These are phyloP conservation scores for Pyrenula aspistea DNA, from an alignment of 495 filamentous ascomycete species.

Conservation along the genomic window DNA sequence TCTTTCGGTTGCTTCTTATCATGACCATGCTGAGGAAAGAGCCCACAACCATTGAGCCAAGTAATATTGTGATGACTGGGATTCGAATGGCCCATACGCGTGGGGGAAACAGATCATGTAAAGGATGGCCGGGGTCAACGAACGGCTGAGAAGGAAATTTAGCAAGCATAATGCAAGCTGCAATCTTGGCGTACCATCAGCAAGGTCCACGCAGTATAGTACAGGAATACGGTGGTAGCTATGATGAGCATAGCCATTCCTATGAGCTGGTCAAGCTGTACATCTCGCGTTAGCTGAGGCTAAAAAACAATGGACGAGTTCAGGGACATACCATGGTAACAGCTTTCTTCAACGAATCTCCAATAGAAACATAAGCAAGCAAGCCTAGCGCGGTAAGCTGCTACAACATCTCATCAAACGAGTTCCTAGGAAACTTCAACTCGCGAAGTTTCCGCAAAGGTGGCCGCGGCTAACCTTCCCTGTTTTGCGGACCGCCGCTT, in stretches of 20 bases:
- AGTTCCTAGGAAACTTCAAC: too few species aligned
- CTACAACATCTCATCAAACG: too few species aligned
- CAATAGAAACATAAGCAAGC: constrained; percentile 2
- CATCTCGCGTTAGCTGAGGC: not conserved
- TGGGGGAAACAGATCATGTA: constrained; percentile 91
- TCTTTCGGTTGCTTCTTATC: constrained; percentile 97
- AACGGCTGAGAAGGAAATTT: constrained; percentile 76
- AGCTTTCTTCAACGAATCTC: constrained; percentile 7
- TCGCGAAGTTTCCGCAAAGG: too few species aligned
- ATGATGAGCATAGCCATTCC: constrained; percentile 96
- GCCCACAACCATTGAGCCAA: constrained; percentile 88
- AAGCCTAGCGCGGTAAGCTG: too few species aligned
- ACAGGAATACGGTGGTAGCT: constrained; percentile 91
- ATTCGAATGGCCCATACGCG: constrained; percentile 98
- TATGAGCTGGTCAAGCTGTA: constrained; percentile 85
- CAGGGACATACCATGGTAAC: constrained; percentile 15
- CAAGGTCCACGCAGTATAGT: constrained; percentile 97
- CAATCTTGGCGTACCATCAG: constrained; percentile 71
- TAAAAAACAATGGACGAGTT: not conserved
- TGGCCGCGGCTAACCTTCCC: not conserved
- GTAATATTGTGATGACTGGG: constrained; percentile 86
- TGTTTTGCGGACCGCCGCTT: not conserved
- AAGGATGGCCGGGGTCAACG: constrained; percentile 84
- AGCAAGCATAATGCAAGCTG: too few species aligned
- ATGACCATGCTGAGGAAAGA: constrained; percentile 95